Base-by-base conservation (phyloP, 2,329 filamentous ascomycete species). In the Penicillium crustosum region DNA sequence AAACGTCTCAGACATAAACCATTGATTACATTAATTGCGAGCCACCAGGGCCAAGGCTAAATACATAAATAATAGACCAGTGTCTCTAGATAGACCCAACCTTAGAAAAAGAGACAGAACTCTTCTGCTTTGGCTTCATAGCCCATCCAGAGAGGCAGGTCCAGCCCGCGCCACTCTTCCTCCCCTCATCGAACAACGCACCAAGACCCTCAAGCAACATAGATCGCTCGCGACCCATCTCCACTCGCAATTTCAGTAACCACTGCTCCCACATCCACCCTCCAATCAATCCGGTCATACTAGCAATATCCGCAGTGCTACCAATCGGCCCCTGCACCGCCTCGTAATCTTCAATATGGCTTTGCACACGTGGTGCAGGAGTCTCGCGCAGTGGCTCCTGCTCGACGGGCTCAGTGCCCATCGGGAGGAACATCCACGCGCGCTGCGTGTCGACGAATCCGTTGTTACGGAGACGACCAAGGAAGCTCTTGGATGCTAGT, bases 221-320 rank as follows among this genome's bases (percentile, higher is more conserved):
- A 47, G 76, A 73, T 57, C 81, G 79, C 35, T 81, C 79, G 70
- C 91, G 87, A 27, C 90, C 89, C 70, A 91, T 94, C 79, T 97
- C 93, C 77, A 88, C 84, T 78, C 94, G 90, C 68, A 93, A 83
- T 70, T 91, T 90, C 65, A 97, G 78, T 74, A 97, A 84, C 94
- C 94, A 99, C 73, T 91, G 89, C 82, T 99, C 94, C 93, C 93
- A 99, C 73, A 88, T 87, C 87, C 92, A 94, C 27, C 89, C 88
- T 5, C 91, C 94, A 0, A 93, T 86, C 41, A 97, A 78, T 21
- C 93, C 93, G 13, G 90, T 89, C 63, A 96, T 81, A 66, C 84
- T 86, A 2, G 90, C 90, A 15, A 88, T 85, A 70, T 87, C 85
- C 49, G 87, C 84, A 0, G 89, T 91, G 67, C 84, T 89, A 8